A percentile compares a stretch with the other conserved stretches of the same genome.
These are phyloP conservation scores for Fusarium phyllophilum DNA, from an alignment of 2,329 filamentous ascomycete species.

Conservation along the genomic window DNA sequence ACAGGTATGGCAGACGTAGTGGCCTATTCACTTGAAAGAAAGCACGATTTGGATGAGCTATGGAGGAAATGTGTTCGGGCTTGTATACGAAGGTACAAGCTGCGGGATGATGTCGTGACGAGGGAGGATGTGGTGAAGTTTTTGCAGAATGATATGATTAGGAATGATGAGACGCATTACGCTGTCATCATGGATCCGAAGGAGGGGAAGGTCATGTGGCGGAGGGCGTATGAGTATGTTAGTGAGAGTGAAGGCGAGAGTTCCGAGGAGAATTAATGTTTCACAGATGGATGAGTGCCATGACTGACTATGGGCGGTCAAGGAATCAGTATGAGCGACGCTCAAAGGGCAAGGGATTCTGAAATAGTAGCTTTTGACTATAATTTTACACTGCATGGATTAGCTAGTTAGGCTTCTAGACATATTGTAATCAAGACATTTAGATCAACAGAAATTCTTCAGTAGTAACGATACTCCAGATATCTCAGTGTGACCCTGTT, in stretches of 20 bases:
- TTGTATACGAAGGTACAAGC: not conserved
- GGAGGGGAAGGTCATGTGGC: slow-evolving; percentile 50
- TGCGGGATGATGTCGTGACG: slow-evolving; percentile 7
- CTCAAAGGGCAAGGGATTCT: not conserved
- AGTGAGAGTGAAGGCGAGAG: not conserved
- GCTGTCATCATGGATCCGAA: slow-evolving; percentile 58
- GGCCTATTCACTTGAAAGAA: slow-evolving; percentile 37
- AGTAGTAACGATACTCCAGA: too few species aligned
- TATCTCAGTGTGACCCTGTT: too few species aligned
- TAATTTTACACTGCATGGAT: fast-evolving
- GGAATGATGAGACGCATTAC: slow-evolving; percentile 48
- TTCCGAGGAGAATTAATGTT: not conserved
- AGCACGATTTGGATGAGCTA: slow-evolving; percentile 31
- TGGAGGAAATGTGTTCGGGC: slow-evolving; percentile 19
- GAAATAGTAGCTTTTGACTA: fast-evolving
- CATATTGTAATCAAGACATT: not conserved
- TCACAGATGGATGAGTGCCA: fast-evolving
- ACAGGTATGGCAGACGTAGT: slow-evolving; percentile 43
- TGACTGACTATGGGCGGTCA: not conserved
- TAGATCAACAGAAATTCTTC: not conserved
- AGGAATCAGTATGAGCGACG: not conserved
- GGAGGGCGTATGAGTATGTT: not conserved
- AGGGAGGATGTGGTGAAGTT: slow-evolving; percentile 40
- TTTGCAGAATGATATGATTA: slow-evolving; percentile 40
- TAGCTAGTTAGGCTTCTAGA: not conserved